Evolutionary conservation across 2,329 filamentous ascomycete genomes (phyloP).

Genomic region (Aspergillus udagawae): DNA sequence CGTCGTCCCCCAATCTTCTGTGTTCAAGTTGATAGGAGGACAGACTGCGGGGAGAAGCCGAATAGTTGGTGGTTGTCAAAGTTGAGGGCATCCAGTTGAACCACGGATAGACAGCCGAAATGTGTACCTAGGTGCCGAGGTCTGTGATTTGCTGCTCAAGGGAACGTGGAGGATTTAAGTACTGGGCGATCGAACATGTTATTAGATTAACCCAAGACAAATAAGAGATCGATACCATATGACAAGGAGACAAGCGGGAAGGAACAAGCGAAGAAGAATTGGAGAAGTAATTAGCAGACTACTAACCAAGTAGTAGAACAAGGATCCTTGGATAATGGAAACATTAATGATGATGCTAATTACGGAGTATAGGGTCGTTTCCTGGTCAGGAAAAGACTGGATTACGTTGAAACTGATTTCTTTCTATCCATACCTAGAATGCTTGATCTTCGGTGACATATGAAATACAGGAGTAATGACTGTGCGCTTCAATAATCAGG

Average conservation of each 20-base stretch:
- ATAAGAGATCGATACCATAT: not conserved
- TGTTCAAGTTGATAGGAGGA: not conserved
- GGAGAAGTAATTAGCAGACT: not conserved
- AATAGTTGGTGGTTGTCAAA: not conserved
- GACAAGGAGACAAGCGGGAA: not conserved
- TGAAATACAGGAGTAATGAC: too few relatives aligned
- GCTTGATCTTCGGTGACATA: too few relatives aligned
- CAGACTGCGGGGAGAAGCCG: not conserved
- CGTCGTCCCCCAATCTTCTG: constrained; percentile 4
- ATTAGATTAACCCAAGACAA: not conserved
- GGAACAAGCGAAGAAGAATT: not conserved
- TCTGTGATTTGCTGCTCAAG: not conserved
- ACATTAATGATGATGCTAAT: not conserved
- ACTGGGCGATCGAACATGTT: too few relatives aligned
- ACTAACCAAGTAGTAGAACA: not conserved
- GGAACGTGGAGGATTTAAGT: not conserved
- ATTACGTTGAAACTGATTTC: not conserved
- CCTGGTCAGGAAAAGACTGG: not conserved
- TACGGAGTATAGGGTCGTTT: not conserved
- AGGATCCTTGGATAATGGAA: not conserved
- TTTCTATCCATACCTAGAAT: too few relatives aligned
- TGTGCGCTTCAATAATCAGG: not conserved
- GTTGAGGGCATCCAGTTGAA: not conserved
- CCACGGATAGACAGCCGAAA: not conserved
- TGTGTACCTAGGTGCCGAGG: not conserved